Evolutionary conservation across 1,284 basidiomycete species (phyloP).

Genomic region (Anthracocystis walkeri): DNA sequence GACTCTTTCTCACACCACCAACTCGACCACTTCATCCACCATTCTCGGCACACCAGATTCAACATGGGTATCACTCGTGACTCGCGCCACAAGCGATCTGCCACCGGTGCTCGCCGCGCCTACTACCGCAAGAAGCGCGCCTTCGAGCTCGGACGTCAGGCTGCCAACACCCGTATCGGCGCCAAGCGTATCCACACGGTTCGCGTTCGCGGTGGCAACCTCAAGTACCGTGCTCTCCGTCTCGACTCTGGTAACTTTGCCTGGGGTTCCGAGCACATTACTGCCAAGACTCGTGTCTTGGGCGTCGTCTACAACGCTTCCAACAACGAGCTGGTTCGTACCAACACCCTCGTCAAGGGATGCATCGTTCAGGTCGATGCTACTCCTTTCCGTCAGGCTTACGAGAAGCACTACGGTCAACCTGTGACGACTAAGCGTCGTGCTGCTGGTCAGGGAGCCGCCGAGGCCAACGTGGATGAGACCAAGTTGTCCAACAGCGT

Average conservation of each 20-base stretch:
- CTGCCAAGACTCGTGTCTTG: conserved; percentile 69
- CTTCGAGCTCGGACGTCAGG: conserved; percentile 69
- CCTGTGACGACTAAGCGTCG: conserved; percentile 68
- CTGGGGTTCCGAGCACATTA: conserved; percentile 70
- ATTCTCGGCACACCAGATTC: conserved; percentile 32
- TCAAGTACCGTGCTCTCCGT: conserved; percentile 69
- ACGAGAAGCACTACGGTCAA: conserved; percentile 70
- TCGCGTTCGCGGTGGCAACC: conserved; percentile 69
- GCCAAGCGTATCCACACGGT: conserved; percentile 69
- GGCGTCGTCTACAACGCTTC: conserved; percentile 70
- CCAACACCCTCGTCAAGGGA: conserved; percentile 70
- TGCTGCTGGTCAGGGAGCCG: conserved; percentile 58
- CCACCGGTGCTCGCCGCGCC: conserved; percentile 67
- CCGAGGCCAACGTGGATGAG: conserved; percentile 57
- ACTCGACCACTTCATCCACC: neutral
- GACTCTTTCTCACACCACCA: neutral
- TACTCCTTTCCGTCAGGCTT: conserved; percentile 69
- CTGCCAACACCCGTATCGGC: conserved; percentile 69
- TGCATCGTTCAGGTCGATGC: conserved; percentile 69
- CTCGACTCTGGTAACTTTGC: conserved; percentile 70
- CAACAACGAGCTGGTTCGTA: conserved; percentile 70
- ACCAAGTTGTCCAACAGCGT: conserved; percentile 63
- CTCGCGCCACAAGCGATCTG: conserved; percentile 69
- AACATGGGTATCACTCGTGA: conserved; percentile 70
- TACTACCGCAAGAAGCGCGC: conserved; percentile 69